Base-by-base conservation (phyloP, 495 filamentous ascomycete genomes). In the Penicillium coprophilum region DNA sequence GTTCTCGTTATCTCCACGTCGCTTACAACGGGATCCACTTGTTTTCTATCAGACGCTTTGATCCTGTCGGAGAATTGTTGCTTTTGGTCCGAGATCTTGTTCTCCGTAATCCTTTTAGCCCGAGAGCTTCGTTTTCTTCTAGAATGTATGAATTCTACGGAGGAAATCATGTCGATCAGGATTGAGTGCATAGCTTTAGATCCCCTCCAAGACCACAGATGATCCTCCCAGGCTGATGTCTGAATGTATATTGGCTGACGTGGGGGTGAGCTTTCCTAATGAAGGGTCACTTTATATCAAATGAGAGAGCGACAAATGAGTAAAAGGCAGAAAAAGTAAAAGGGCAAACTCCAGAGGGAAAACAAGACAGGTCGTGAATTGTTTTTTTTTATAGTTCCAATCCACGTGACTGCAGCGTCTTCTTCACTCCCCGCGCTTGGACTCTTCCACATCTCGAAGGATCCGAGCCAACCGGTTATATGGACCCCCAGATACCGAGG, bases 1-100 rank as follows among this genome's bases (percentile, higher is more conserved):
- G 59, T 27, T 40, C 38, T 66, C 64, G 66, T 59, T 63, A 38
- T 61, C 63, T 21, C 34, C 17, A 34, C 48, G 17, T 62, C 58
- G 58, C 47, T 57, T 57, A 51, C 21, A 40, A 17, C 13, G 31
- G 31, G 46, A n/a, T n/a, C 46, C 46, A 49, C 48, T 28, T 38
- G 34, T 38, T 38, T n/a, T 43, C 44, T 46, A 59, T 49, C 27
- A 39, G 30, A 43, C 53, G 50, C 36, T 24, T 32, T 23, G 38
- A 19, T 50, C 27, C 36, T 50, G 12, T 30, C 34, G 45, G 24
- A 34, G 30, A 46, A 32, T 53, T 44, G 11, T 23, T 44, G 20
- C 41, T 44, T 23, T 44, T 38, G 15, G 15, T n/a, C 34, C 34
- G 34, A 13, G 41, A 44, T 6, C 8, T 2, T 13, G 15, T 38